Base-by-base conservation (phyloP, 768 basidiomycete genomes). In the Rhodotorula taiwanensis region DNA sequence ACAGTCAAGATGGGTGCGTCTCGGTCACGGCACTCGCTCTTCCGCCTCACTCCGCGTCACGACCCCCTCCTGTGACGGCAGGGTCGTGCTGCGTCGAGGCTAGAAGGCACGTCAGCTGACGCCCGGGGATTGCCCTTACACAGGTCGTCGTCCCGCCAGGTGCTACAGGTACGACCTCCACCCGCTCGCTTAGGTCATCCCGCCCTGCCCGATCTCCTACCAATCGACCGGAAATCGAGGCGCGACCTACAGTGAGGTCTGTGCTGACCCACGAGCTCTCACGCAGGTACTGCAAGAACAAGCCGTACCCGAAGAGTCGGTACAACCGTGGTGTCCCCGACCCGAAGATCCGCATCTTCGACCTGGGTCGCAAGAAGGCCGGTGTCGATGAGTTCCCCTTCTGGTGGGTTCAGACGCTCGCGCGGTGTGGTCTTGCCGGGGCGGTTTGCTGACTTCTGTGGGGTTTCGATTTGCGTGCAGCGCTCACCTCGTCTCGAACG, bases 251-350 rank as follows among this genome's bases (percentile, higher is more conserved):
- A n/a, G n/a, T n/a, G n/a, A n/a, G n/a, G n/a, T n/a, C n/a, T n/a
- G n/a, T n/a, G n/a, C n/a, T n/a, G n/a, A n/a, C n/a, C n/a, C n/a
- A n/a, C n/a, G n/a, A n/a, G n/a, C n/a, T n/a, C n/a, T n/a, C n/a
- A 16, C 9, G 16, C 36, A 39, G 36, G 72, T 97, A 97, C 82
- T 97, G 92, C 84, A 97, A 72, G 71, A 72, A 72, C 84, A 97
- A 98, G 84, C 92, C 94, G 30, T 93, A 88, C 81, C 90, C 89
- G 62, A 93, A 91, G 79, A 88, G 86, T 57, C 80, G 90, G 75
- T 94, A 94, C 82, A 94, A 94, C 81, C 90, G 70, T 80, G 92
- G 91, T 89, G 93, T 97, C 43, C 94, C 94, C 72, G 94, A 97
- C 75, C 78, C 92, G 72, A 95, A 95, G 93, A 97, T 97, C 78